Percentiles rank a stretch among this genome's conserved stretches.
Evolutionary conservation across 352 stramenopile species (phyloP).

Genomic region (Globisporangium cystogenes): DNA sequence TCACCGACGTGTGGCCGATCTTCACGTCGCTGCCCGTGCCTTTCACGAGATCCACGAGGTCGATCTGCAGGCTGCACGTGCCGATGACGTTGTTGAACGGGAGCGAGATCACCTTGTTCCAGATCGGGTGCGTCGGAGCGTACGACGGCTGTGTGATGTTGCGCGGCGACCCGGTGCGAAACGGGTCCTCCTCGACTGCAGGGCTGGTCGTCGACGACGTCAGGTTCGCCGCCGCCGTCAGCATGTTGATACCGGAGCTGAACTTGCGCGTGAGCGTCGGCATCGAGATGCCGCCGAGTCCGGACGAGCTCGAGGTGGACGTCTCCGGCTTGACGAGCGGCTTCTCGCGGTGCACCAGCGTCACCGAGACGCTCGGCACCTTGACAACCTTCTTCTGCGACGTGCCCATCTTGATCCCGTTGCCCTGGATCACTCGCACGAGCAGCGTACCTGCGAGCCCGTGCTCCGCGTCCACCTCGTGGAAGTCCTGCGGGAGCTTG

Average conservation of each 20-base stretch:
- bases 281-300: slow-evolving; percentile 59
- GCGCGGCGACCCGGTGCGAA: slow-evolving; percentile 51
- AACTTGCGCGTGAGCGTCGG: slow-evolving; percentile 71
- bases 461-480: slow-evolving; percentile 81
- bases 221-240: slow-evolving; percentile 35
- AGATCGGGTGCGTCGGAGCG: slow-evolving; percentile 66
- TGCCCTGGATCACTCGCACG: slow-evolving; percentile 78
- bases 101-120: slow-evolving; percentile 76
- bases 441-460: slow-evolving; percentile 60
- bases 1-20: slow-evolving; percentile 60
- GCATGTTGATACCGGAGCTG: slow-evolving; percentile 47
- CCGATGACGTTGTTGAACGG: slow-evolving; percentile 74
- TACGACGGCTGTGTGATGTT: slow-evolving; percentile 56
- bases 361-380: slow-evolving; percentile 50
- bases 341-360: slow-evolving; percentile 61
- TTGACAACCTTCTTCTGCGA: slow-evolving; percentile 67
- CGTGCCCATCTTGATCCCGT: slow-evolving; percentile 65
- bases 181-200: slow-evolving; percentile 29
- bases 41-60: slow-evolving; percentile 57
- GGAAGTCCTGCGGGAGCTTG: slow-evolving; percentile 85
- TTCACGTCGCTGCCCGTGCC: slow-evolving; percentile 32
- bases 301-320: slow-evolving; percentile 22
- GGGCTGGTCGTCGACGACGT: slow-evolving; percentile 27
- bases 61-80: slow-evolving; percentile 68
- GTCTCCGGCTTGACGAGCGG: slow-evolving; percentile 25